Evolutionary conservation across 2,329 filamentous ascomycete genomes (phyloP), one percentile per base, ranked within the genome.

Genomic region (Rhytidhysteron rufulum): DNA sequence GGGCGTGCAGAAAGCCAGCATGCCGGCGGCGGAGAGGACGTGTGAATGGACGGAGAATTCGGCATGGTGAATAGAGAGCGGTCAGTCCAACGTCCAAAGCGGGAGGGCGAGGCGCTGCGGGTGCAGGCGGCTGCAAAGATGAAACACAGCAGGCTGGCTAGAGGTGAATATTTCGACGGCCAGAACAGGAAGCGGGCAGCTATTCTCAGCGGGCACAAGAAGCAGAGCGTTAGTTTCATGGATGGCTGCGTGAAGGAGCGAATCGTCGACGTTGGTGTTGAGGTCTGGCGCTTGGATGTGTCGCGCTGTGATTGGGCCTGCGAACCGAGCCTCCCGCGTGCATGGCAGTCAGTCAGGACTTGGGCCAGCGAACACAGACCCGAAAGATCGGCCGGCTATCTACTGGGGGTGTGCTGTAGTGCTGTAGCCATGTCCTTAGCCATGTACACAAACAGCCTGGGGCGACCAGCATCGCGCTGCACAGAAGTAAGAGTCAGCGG

Each of bases 101-200:
- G 37, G 43, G 36, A 40, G 37, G 55, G 58, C 58, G 53, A 60
- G 38, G 58, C 60, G 60, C 62, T 55, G 59, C 54, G 19, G n/a
- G 54, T 52, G 44, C 44, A 53, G 58, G 60, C 59, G 60, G 57
- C 49, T 63, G 57, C 60, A 43, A 57, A 50, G 46, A 47, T 63
- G 60, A 63, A 65, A 65, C 61, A 53, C n/a, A n/a, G n/a, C n/a
- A n/a, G n/a, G n/a, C n/a, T n/a, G n/a, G n/a, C n/a, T n/a, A n/a
- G n/a, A n/a, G n/a, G n/a, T n/a, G n/a, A n/a, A n/a, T n/a, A n/a
- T n/a, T n/a, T n/a, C n/a, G n/a, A n/a, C n/a, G n/a, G n/a, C n/a
- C n/a, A n/a, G n/a, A n/a, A n/a, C 16, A 21, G 9, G 33, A 29
- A 17, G 16, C 30, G n/a, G 19, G 19, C 17, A 18, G 18, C 13